Percentiles rank a stretch among this genome's conserved stretches.
Evolutionary conservation across 1,139 yeast genomes (phyloP).

Genomic region (Magnusiomyces fungicola): DNA sequence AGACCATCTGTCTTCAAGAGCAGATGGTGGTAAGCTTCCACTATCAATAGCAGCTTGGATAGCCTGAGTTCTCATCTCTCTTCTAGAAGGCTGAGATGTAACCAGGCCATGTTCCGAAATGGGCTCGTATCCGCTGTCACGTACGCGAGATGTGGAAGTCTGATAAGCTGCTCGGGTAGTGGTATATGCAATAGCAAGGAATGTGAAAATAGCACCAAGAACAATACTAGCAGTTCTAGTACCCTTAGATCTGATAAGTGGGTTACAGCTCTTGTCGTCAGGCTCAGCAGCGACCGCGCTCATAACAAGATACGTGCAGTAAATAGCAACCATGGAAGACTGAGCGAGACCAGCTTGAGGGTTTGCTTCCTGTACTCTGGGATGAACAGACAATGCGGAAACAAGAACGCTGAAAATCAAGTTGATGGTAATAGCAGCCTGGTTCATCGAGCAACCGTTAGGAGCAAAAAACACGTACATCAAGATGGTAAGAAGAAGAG

Average conservation of each 20-base stretch:
- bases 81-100: slow-evolving; percentile 54
- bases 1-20: slow-evolving; percentile 64
- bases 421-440: slow-evolving; percentile 76
- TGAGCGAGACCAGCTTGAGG: slow-evolving; percentile 97
- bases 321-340: slow-evolving; percentile 89
- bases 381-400: slow-evolving; percentile 68
- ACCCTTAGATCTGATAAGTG: slow-evolving; percentile 79
- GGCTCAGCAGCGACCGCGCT: slow-evolving; percentile 97
- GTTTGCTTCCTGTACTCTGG: slow-evolving; percentile 81
- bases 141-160: slow-evolving; percentile 25
- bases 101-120: slow-evolving; percentile 33
- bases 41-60: slow-evolving; percentile 89
- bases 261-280: slow-evolving; percentile 87
- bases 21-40: slow-evolving; percentile 91
- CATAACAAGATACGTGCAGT: slow-evolving; percentile 85
- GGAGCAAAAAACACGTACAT: slow-evolving; percentile 84
- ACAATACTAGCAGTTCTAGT: slow-evolving; percentile 86
- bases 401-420: slow-evolving; percentile 55
- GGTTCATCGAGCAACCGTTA: slow-evolving; percentile 84
- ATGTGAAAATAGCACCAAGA: slow-evolving; percentile 88
- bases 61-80: slow-evolving; percentile 81
- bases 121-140: slow-evolving; percentile 28
- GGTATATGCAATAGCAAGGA: slow-evolving; percentile 92
- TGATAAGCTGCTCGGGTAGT: slow-evolving; percentile 93
- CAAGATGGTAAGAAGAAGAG: slow-evolving; percentile 61